Evolutionary conservation across 2,329 filamentous ascomycete species (phyloP).

Genomic region (Tolypocladium nubicola): DNA sequence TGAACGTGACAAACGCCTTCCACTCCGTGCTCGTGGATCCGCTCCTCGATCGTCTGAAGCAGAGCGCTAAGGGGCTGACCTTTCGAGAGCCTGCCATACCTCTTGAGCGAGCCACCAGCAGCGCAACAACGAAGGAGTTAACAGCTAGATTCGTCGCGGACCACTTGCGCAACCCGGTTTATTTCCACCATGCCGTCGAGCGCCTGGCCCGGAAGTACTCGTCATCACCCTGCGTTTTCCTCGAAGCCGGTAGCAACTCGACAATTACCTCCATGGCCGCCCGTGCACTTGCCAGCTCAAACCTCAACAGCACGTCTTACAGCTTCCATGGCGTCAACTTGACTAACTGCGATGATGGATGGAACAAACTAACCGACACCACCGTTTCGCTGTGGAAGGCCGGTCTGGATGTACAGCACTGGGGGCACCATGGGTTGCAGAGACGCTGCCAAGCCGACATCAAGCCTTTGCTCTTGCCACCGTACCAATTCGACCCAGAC

Average conservation of each 20-base stretch:
- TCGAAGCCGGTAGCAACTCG: conserved; percentile 30
- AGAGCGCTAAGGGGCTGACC: conserved; percentile 9
- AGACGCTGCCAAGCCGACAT: conserved; percentile 5
- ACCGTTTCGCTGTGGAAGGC: conserved; percentile 26
- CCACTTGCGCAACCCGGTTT: conserved; percentile 33
- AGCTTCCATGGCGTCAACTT: conserved; percentile 2
- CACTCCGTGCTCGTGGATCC: conserved; percentile 31
- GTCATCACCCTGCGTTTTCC: conserved; percentile 17
- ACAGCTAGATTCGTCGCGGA: conserved; percentile 11
- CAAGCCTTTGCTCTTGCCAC: conserved; percentile 20
- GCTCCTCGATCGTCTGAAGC: conserved; percentile 15
- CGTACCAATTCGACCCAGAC: conserved; percentile 30
- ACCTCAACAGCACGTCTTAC: neutral
- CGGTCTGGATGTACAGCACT: conserved; percentile 23
- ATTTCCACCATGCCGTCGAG: conserved; percentile 29
- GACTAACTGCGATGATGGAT: neutral
- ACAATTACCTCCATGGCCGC: conserved; percentile 22
- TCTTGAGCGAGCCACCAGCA: conserved; percentile 2
- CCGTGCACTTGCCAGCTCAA: conserved; percentile 10
- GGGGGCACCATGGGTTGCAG: conserved; percentile 24
- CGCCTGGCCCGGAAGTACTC: conserved; percentile 20
- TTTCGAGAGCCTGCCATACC: conserved; percentile 1
- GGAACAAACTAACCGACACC: conserved; percentile 10
- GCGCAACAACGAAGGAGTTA: neutral
- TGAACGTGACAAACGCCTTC: conserved; percentile 36